phyloP scores from a whole-genome alignment of 2,329 filamentous ascomycete species.

The Diaporthe ilicicola region DNA sequence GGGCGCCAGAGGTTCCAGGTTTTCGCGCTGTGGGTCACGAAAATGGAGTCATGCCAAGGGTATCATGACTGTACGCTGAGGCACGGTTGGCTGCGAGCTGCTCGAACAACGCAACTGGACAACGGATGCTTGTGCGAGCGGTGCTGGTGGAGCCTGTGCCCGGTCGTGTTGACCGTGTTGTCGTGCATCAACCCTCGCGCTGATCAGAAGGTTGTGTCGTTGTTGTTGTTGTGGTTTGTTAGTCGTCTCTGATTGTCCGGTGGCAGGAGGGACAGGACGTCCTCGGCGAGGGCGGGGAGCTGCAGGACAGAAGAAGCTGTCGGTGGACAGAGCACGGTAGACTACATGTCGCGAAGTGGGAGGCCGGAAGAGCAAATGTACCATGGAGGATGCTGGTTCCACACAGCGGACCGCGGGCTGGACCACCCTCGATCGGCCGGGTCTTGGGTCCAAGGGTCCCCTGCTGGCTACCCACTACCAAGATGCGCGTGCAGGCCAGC shows the following conservation, averaged over 20 bases:
- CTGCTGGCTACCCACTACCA: background rate
- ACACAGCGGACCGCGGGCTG: slow-evolving; percentile 15
- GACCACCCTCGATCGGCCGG: slow-evolving; percentile 14
- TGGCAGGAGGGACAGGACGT: slow-evolving; percentile 1
- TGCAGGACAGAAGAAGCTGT: background rate
- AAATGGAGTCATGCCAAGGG: slow-evolving; percentile 22
- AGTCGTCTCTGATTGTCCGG: background rate
- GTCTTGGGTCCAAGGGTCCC: slow-evolving; percentile 12
- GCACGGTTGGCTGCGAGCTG: slow-evolving; percentile 15
- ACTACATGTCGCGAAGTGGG: slow-evolving; percentile 12
- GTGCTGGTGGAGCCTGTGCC: background rate
- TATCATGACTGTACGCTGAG: slow-evolving; percentile 15
- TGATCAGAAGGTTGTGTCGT: background rate
- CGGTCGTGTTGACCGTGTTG: background rate
- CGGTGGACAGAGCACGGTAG: slow-evolving; percentile 16
- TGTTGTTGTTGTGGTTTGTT: background rate
- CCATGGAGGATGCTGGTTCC: slow-evolving; percentile 16
- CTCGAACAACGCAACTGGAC: slow-evolving; percentile 7
- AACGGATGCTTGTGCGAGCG: background rate
- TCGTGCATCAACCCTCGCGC: background rate
- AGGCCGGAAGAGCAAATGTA: slow-evolving; percentile 15
- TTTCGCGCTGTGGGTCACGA: slow-evolving; percentile 17
- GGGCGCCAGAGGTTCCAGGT: slow-evolving; percentile 15
- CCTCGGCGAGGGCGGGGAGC: slow-evolving; percentile 15
- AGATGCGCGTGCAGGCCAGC: slow-evolving; percentile 11